Evolutionary conservation across 2,329 filamentous ascomycete species (phyloP), one percentile per base, ranked within the genome.

Genomic region (Sporothrix mexicana): DNA sequence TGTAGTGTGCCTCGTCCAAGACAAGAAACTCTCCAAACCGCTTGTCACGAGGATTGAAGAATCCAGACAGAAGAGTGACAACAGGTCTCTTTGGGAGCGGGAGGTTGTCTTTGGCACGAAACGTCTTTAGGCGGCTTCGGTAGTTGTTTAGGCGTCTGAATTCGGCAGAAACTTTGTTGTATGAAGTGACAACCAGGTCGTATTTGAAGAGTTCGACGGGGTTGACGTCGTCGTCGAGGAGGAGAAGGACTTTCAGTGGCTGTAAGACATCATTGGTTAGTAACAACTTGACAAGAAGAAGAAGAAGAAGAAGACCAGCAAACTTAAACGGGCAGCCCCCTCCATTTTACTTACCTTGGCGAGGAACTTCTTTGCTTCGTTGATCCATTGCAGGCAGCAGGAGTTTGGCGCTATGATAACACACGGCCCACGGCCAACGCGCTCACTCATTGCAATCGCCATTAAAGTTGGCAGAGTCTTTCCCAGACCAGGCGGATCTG

Each of bases 41-140:
- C n/a, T 23, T 55, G 51, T 55, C n/a, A 23, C 51, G 15, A n/a
- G 17, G n/a, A n/a, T n/a, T 55, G 17, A n/a, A n/a, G 51, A 55
- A 55, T 17, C n/a, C 17, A 8, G 51, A 55, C 6, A 55, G 51
- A n/a, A 55, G n/a, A 55, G 51, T n/a, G n/a, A 55, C 51, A 23
- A 8, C n/a, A n/a, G 51, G 51, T 55, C 51, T 55, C n/a, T 55
- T 55, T 20, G 51, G 51, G 51, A 55, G 17, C n/a, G 51, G 51
- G 51, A 8, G 15, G 15, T 55, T 55, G 51, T n/a, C 17, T 8
- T 17, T 23, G 51, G 51, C 51, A 55, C n/a, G 17, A n/a, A 20
- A 23, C n/a, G 15, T 55, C 51, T 55, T 55, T 17, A 20, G 15
- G 5, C 51, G 51, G 51, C 51, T 55, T n/a, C 51, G 51, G 51